Conservation (phyloP, 306 rosid species). For the Cucumis cinereus region DNA sequence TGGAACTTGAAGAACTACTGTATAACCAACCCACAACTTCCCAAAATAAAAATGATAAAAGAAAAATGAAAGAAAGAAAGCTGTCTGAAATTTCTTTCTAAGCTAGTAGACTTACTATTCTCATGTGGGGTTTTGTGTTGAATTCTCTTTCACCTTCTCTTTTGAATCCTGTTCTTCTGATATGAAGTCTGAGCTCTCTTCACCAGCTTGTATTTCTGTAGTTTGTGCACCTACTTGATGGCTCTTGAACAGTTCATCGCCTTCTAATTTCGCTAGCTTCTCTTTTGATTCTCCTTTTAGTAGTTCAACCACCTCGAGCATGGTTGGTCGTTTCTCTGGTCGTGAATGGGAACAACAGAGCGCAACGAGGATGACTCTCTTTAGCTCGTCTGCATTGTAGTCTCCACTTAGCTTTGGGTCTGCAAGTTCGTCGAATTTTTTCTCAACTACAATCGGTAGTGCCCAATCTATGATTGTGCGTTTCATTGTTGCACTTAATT, state of each 20-base stretch:
- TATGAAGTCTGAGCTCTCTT: slow-evolving; percentile 63
- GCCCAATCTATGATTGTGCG: slow-evolving; percentile 84
- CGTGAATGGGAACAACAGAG: slow-evolving; percentile 49
- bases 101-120: neutral
- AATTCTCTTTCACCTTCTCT: slow-evolving; percentile 24
- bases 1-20: neutral
- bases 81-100: neutral
- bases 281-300: slow-evolving; percentile 72
- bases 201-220: slow-evolving; percentile 32
- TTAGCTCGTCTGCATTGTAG: slow-evolving; percentile 66
- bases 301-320: slow-evolving; percentile 67
- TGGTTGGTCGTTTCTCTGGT: slow-evolving; percentile 72
- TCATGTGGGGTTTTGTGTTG: slow-evolving; percentile 14
- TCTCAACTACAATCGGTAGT: slow-evolving; percentile 62
- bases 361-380: slow-evolving; percentile 58
- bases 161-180: slow-evolving; percentile 51
- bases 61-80: neutral
- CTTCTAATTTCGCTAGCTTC: slow-evolving; percentile 44
- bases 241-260: slow-evolving; percentile 47
- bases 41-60: neutral
- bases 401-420: slow-evolving; percentile 77
- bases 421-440: slow-evolving; percentile 46
- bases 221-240: slow-evolving; percentile 18
- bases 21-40: neutral
- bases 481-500: slow-evolving; percentile 31